Conservation (phyloP, 1,139 yeast species). For the Nakaseomyces delphensis region DNA sequence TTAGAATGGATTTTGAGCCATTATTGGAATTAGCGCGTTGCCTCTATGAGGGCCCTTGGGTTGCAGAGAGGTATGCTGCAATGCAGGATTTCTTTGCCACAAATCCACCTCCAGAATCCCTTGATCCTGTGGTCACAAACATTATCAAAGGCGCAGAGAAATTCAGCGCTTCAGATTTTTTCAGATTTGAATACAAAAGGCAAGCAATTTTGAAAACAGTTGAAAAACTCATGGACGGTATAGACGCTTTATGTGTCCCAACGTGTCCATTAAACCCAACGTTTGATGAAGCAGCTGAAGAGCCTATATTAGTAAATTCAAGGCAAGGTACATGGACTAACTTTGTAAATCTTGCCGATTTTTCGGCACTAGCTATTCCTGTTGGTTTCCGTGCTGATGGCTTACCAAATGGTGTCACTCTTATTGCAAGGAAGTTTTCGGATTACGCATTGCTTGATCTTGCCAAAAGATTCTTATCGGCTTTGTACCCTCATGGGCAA, state of each 20-base stretch:
- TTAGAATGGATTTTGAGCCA: slow-evolving; percentile 60
- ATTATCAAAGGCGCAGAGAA: slow-evolving; percentile 73
- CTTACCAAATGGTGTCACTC: slow-evolving; percentile 81
- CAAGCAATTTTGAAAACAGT: slow-evolving; percentile 64
- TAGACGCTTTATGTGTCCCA: slow-evolving; percentile 79
- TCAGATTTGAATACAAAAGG: slow-evolving; percentile 76
- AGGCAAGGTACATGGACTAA: slow-evolving; percentile 95
- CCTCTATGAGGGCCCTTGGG: slow-evolving; percentile 98
- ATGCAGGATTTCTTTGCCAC: slow-evolving; percentile 63
- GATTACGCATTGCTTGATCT: slow-evolving; percentile 83
- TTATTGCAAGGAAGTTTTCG: slow-evolving; percentile 70
- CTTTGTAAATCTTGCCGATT: slow-evolving; percentile 87
- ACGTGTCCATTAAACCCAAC: slow-evolving; percentile 91
- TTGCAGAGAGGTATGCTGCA: slow-evolving; percentile 86
- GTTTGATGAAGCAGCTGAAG: slow-evolving; percentile 56
- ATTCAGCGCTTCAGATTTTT: slow-evolving; percentile 73
- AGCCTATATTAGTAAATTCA: slow-evolving; percentile 79
- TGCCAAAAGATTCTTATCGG: slow-evolving; percentile 60
- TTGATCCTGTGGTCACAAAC: slow-evolving; percentile 76
- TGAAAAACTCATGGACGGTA: slow-evolving; percentile 42
- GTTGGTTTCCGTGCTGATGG: slow-evolving; percentile 81
- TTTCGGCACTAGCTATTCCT: slow-evolving; percentile 87
- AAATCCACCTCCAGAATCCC: slow-evolving; percentile 57
- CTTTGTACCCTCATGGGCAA: slow-evolving; percentile 38
- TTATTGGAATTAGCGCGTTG: slow-evolving; percentile 77